Evolutionary conservation across 257 asterid genomes (phyloP).

Genomic region (Prunella vulgaris): DNA sequence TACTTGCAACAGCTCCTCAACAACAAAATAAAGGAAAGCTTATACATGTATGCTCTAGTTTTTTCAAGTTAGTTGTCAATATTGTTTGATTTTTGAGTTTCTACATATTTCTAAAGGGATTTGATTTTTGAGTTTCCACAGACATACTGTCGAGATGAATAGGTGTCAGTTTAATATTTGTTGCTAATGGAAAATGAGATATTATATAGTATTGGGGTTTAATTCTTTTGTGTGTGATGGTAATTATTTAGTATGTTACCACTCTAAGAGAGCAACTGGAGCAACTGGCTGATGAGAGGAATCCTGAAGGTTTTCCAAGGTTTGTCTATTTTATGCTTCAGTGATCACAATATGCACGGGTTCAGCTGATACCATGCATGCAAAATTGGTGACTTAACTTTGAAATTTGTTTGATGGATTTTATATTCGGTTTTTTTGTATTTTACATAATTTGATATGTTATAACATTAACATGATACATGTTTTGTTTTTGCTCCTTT

Average conservation of each 20-base stretch:
- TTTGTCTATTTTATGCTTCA: conserved; percentile 23
- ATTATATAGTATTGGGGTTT: too few relatives aligned
- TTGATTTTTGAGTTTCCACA: too few relatives aligned
- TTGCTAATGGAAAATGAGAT: background rate
- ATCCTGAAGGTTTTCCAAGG: conserved; percentile 85
- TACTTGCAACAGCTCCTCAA: conserved; percentile 72
- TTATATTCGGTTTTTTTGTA: background rate
- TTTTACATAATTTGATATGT: background rate
- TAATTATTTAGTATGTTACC: conserved; percentile 63
- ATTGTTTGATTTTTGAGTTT: too few relatives aligned
- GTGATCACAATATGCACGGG: background rate
- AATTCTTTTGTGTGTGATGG: conserved; percentile 19
- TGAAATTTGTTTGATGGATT: background rate
- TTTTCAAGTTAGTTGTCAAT: background rate
- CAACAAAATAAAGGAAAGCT: conserved; percentile 84
- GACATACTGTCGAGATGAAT: too few relatives aligned
- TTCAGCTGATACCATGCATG: background rate
- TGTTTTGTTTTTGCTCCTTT: background rate
- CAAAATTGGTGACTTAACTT: background rate
- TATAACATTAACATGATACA: background rate
- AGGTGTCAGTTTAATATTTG: background rate
- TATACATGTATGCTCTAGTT: conserved; percentile 46
- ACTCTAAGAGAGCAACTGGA: conserved; percentile 88
- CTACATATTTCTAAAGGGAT: too few relatives aligned
- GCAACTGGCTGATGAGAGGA: conserved; percentile 77